These are phyloP conservation scores for Prunus salicina DNA, from an alignment of 306 rosid species.

Conservation along the genomic window DNA sequence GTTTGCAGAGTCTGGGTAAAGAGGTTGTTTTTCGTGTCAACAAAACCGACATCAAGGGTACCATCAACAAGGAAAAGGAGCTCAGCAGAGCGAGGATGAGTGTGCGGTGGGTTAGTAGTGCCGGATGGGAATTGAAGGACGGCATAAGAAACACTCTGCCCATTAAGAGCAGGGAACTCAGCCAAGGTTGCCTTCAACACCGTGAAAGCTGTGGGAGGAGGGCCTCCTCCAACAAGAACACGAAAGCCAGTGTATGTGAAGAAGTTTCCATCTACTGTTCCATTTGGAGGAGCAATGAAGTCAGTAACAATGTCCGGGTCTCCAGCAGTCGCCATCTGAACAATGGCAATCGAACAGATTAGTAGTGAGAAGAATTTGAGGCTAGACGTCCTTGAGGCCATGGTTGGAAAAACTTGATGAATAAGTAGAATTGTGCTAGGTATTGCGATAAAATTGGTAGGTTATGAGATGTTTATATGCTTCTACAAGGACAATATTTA, in stretches of 20 bases:
- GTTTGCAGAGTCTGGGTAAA: background rate
- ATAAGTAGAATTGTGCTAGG: background rate
- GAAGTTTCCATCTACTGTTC: conserved; percentile 16
- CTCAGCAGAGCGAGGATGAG: background rate
- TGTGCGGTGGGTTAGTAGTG: background rate
- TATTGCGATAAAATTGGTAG: no score
- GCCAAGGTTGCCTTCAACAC: background rate
- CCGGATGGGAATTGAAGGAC: background rate
- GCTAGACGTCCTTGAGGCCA: background rate
- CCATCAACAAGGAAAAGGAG: background rate
- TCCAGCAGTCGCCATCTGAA: conserved; percentile 21
- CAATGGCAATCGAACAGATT: conserved; percentile 14
- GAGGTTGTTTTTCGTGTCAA: background rate
- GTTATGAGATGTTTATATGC: background rate
- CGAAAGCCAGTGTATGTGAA: background rate
- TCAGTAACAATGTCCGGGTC: conserved; percentile 40
- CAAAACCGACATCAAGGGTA: background rate
- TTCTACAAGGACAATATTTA: background rate
- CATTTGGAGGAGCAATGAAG: conserved; percentile 27
- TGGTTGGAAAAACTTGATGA: background rate
- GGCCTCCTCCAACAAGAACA: background rate
- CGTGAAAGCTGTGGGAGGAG: background rate
- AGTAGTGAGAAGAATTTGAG: conserved; percentile 27
- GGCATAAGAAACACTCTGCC: background rate
- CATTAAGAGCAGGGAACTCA: background rate